Evolutionary conservation across 495 filamentous ascomycete genomes (phyloP).

Genomic region (Lophium mytilinum): DNA sequence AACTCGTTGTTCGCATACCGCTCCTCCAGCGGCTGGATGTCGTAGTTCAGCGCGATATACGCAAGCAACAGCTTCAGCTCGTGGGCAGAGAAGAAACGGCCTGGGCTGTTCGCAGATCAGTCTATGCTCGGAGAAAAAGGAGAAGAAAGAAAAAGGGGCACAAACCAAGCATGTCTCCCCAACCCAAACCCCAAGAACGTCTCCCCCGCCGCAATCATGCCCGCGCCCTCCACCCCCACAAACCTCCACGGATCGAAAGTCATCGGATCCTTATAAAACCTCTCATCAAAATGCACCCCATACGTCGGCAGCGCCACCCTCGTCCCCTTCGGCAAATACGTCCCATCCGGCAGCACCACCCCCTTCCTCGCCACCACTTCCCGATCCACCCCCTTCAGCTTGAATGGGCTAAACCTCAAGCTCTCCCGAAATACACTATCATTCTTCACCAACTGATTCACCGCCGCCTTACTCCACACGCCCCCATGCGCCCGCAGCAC

Average conservation of each 20-base stretch:
- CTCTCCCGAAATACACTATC: slow-evolving; percentile 40
- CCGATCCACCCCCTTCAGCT: slow-evolving; percentile 35
- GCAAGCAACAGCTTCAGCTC: neutral
- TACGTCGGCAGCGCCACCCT: slow-evolving; percentile 36
- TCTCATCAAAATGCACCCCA: slow-evolving; percentile 35
- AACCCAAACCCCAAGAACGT: neutral
- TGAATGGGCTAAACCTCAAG: slow-evolving; percentile 36
- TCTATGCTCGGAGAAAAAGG: neutral
- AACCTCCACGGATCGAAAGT: neutral
- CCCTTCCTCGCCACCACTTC: slow-evolving; percentile 36
- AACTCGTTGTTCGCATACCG: neutral
- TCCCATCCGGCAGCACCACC: slow-evolving; percentile 32
- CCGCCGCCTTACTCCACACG: neutral
- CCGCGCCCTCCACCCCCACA: neutral
- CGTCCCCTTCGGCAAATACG: slow-evolving; percentile 31
- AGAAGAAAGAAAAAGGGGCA: neutral
- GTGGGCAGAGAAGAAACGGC: neutral
- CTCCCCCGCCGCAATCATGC: neutral
- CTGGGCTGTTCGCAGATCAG: neutral
- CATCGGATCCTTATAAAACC: slow-evolving; percentile 27
- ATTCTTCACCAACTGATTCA: slow-evolving; percentile 32
- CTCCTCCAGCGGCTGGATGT: neutral
- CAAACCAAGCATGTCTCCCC: neutral
- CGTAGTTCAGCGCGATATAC: neutral
- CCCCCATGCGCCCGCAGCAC: neutral